Percentiles rank a stretch among this genome's conserved stretches.
Conservation (phyloP, 1,139 yeast genomes). For the Candida sanyaensis region DNA sequence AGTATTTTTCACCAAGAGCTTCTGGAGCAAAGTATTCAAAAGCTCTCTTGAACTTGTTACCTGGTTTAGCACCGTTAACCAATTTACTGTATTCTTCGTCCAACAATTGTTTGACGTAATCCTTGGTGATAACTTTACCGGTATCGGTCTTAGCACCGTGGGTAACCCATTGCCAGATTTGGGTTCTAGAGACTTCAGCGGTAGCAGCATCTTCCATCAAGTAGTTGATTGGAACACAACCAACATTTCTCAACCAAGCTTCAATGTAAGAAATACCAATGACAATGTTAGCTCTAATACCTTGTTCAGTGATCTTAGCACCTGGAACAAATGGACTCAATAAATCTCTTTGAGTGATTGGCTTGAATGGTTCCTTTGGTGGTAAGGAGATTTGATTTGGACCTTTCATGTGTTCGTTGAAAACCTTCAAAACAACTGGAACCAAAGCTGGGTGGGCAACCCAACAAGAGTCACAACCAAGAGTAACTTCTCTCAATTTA, state of each 20-base stretch:
- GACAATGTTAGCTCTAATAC: conserved; percentile 68
- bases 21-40: conserved; percentile 66
- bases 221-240: conserved; percentile 81
- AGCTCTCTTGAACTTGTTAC: conserved; percentile 65
- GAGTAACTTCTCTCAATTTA: conserved; percentile 71
- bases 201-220: conserved; percentile 90
- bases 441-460: conserved; percentile 83
- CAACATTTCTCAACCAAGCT: conserved; percentile 80
- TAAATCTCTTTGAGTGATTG: conserved; percentile 66
- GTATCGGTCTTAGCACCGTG: conserved; percentile 66
- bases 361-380: conserved; percentile 39
- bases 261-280: conserved; percentile 79
- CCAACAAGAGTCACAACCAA: conserved; percentile 85
- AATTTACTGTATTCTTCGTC: conserved; percentile 64
- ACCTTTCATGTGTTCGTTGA: conserved; percentile 81
- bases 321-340: conserved; percentile 69
- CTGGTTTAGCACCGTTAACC: conserved; percentile 46
- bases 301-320: conserved; percentile 68
- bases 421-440: conserved; percentile 70
- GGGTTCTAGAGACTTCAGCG: conserved; percentile 82
- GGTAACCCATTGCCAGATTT: conserved; percentile 83
- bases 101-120: conserved; percentile 56
- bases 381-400: conserved; percentile 78
- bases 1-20: conserved; percentile 64
- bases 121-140: conserved; percentile 59